Conservation (phyloP, 495 filamentous ascomycete genomes). For the Aspergillus bridgeri region DNA sequence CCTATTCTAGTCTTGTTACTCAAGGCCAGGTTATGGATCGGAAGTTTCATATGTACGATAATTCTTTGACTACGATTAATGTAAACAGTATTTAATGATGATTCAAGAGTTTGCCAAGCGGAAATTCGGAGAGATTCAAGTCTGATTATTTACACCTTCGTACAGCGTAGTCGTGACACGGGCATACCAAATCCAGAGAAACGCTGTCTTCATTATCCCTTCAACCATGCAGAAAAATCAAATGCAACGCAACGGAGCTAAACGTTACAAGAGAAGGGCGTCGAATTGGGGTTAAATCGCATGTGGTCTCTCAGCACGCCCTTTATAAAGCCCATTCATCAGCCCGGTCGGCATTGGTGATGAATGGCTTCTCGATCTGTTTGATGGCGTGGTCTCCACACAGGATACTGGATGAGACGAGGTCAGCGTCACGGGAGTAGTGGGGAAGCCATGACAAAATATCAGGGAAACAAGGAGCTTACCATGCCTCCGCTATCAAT, state of each 20-base stretch:
- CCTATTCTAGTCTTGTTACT: too few relatives aligned
- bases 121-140: too few relatives aligned
- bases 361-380: constrained; percentile 88
- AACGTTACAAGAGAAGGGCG: neutral
- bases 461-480: constrained; percentile 34
- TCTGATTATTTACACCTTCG: neutral
- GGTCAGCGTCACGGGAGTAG: neutral
- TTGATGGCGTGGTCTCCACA: constrained; percentile 94
- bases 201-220: too few relatives aligned
- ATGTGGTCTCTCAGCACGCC: neutral
- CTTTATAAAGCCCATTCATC: constrained; percentile 79
- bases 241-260: neutral
- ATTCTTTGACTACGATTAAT: too few relatives aligned
- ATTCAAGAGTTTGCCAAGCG: neutral
- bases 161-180: too few relatives aligned
- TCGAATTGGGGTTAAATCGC: too few relatives aligned
- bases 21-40: too few relatives aligned
- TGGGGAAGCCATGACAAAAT: constrained; percentile 2
- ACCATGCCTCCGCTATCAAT: constrained; percentile 78
- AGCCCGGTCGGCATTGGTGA: constrained; percentile 62
- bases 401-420: constrained; percentile 50
- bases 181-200: too few relatives aligned
- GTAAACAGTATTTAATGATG: neutral
- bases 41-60: too few relatives aligned
- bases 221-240: too few relatives aligned